A percentile compares a stretch with the other conserved stretches of the same genome.
phyloP scores from a whole-genome alignment of 208 protist genomes.

The Crithidia thermophila region DNA sequence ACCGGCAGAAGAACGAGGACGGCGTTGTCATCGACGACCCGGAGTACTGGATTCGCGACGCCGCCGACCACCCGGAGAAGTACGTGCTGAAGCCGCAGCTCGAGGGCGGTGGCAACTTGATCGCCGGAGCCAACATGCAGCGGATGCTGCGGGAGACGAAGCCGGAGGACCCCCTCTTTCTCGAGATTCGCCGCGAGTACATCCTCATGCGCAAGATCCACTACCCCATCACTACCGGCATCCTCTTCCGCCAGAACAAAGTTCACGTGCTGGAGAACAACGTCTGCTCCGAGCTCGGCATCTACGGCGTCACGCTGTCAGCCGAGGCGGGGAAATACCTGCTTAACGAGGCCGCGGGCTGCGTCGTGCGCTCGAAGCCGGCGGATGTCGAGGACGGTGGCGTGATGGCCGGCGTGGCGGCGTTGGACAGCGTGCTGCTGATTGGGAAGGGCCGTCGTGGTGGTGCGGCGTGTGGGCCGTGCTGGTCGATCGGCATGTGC shows the following conservation, averaged over 20 bases:
- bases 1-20: slow-evolving; percentile 18
- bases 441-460: not conserved
- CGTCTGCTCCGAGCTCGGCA: slow-evolving; percentile 88
- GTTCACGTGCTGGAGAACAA: slow-evolving; percentile 58
- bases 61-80: slow-evolving; percentile 60
- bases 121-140: slow-evolving; percentile 79
- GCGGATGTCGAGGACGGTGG: slow-evolving; percentile 92
- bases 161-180: slow-evolving; percentile 36
- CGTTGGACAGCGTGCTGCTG: slow-evolving; percentile 81
- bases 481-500: not conserved
- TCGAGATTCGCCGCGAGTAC: slow-evolving; percentile 76
- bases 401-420: slow-evolving; percentile 93
- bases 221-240: slow-evolving; percentile 49
- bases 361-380: slow-evolving; percentile 93
- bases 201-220: slow-evolving; percentile 93
- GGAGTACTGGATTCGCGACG: slow-evolving; percentile 68
- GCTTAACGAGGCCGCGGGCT: slow-evolving; percentile 80
- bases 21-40: slow-evolving; percentile 25
- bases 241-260: slow-evolving; percentile 59
- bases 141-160: slow-evolving; percentile 40
- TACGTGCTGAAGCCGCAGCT: slow-evolving; percentile 97
- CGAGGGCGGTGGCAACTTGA: slow-evolving; percentile 95
- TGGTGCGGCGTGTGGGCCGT: not conserved
- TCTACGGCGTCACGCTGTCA: slow-evolving; percentile 82
- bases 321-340: slow-evolving; percentile 24